Base-by-base conservation (phyloP, 2,329 filamentous ascomycete species). In the Cytospora paraplurivora region DNA sequence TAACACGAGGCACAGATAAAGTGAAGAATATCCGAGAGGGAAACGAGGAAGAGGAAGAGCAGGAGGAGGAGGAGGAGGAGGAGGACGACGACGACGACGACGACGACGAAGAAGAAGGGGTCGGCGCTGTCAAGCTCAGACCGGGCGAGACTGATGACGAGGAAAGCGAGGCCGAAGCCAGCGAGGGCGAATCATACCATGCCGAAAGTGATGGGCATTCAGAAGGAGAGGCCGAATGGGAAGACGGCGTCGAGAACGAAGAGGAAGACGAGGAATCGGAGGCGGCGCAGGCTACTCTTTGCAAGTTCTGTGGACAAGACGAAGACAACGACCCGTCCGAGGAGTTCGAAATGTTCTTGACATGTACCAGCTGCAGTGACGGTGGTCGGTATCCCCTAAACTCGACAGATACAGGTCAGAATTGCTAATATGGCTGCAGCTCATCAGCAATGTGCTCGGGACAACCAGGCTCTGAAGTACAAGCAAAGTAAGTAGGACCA, bases 361-460 rank as follows among this genome's bases (percentile, higher is more conserved):
- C 88, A 59, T 97, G 94, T 76, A 81, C 81, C 65, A 82, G 86
- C 67, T 98, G 94, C 76, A 88, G 88, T 68, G 90, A 94, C 73
- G 90, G 92, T 76, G 88, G 93, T 96, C 81, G 77, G 91, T 85
- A 60, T 55, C 49, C 54, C 62, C 32, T 63, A 19, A 34, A 67
- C 2, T 2, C 7, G 17, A 44, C 7, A 21, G 1, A 10, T 21
- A 5, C 44, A 37, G 8, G 12, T 4, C 17, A 33, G 10, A 1
- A 32, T 27, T 59, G 70, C 78, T 82, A 71, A 84, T 73, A 67
- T 63, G 67, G 76, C 73, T 79, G 73, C 79, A 97, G 94, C 93
- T 72, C 94, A 98, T 80, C 88, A 90, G 75, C 90, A 95, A 83
- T 97, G 94, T 78, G 93, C 92, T 64, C 87, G 89, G 72, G 85